Percentiles rank a stretch among this genome's conserved stretches.
phyloP scores from a whole-genome alignment of 495 filamentous ascomycete species.

The Talaromyces ruber region DNA sequence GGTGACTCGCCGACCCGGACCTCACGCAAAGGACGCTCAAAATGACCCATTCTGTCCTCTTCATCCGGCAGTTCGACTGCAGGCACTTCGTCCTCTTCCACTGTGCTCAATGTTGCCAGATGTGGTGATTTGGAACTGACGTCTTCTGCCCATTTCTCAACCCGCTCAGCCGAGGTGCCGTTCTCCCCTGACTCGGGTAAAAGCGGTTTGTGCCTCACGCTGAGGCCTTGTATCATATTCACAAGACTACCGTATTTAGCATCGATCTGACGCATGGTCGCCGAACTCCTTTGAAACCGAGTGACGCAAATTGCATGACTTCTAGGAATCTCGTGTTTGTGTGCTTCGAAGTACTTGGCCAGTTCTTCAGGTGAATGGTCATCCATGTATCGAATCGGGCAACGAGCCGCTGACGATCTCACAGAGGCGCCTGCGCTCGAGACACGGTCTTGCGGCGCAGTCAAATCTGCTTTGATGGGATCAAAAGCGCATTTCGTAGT shows the following conservation, averaged over 20 bases:
- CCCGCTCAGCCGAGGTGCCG: slow-evolving; percentile 46
- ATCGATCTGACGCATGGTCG: slow-evolving; percentile 75
- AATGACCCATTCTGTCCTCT: slow-evolving; percentile 46
- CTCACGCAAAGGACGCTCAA: slow-evolving; percentile 74
- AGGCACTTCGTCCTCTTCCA: slow-evolving; percentile 32
- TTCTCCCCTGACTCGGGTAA: slow-evolving; percentile 54
- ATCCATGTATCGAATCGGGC: slow-evolving; percentile 82
- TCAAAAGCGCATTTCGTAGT: slow-evolving; percentile 20
- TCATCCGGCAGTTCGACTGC: slow-evolving; percentile 25
- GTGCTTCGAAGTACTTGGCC: slow-evolving; percentile 78
- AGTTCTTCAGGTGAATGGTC: slow-evolving; percentile 88
- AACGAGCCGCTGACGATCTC: slow-evolving; percentile 49
- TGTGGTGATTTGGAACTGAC: slow-evolving; percentile 41
- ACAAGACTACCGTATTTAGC: slow-evolving; percentile 85
- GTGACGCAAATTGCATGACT: slow-evolving; percentile 87
- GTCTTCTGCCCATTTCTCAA: slow-evolving; percentile 73
- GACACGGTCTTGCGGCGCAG: slow-evolving; percentile 18
- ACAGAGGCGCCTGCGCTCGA: slow-evolving; percentile 29
- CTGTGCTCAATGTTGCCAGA: slow-evolving; percentile 13
- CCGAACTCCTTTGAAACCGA: slow-evolving; percentile 74
- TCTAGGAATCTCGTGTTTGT: slow-evolving; percentile 86
- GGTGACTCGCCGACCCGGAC: slow-evolving; percentile 83
- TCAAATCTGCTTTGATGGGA: slow-evolving; percentile 37
- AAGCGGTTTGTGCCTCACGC: slow-evolving; percentile 73
- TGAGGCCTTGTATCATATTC: slow-evolving; percentile 82